These are phyloP conservation scores for Ophiostoma quercus DNA, from an alignment of 2,329 filamentous ascomycete genomes.

Conservation along the genomic window DNA sequence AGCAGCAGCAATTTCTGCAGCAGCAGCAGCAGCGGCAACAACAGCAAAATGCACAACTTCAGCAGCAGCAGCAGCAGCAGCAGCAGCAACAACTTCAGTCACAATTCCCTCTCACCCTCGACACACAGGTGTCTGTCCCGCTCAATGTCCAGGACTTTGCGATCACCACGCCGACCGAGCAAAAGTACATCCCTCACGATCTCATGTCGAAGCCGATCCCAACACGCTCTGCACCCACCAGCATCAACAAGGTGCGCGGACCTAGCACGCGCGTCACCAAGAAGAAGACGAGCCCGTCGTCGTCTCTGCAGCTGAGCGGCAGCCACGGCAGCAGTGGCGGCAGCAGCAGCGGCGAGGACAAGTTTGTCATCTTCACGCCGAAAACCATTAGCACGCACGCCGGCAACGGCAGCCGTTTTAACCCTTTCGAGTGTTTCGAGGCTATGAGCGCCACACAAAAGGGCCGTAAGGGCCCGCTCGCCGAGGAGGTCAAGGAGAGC, in stretches of 20 bases:
- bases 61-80: constrained; percentile 15
- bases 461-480: constrained; percentile 52
- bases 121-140: neutral
- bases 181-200: neutral
- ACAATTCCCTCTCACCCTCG: neutral
- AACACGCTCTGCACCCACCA: constrained; percentile 25
- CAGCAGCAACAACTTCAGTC: constrained; percentile 10
- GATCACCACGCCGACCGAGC: neutral
- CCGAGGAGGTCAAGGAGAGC: constrained; percentile 49
- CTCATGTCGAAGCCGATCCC: constrained; percentile 18
- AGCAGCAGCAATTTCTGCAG: neutral
- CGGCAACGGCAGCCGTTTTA: constrained; percentile 39
- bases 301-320: constrained; percentile 21
- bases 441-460: constrained; percentile 48
- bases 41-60: neutral
- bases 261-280: constrained; percentile 42
- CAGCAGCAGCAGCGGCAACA: constrained; percentile 21
- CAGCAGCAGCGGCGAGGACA: constrained; percentile 35
- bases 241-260: constrained; percentile 42
- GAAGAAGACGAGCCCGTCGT: constrained; percentile 34
- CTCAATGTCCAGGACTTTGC: neutral
- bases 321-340: constrained; percentile 24
- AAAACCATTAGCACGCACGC: constrained; percentile 48
- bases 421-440: constrained; percentile 53
- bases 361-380: constrained; percentile 53